Evolutionary conservation across 2,329 filamentous ascomycete species (phyloP), one percentile per base, ranked within the genome.

Genomic region (Xylariaceae sp.): DNA sequence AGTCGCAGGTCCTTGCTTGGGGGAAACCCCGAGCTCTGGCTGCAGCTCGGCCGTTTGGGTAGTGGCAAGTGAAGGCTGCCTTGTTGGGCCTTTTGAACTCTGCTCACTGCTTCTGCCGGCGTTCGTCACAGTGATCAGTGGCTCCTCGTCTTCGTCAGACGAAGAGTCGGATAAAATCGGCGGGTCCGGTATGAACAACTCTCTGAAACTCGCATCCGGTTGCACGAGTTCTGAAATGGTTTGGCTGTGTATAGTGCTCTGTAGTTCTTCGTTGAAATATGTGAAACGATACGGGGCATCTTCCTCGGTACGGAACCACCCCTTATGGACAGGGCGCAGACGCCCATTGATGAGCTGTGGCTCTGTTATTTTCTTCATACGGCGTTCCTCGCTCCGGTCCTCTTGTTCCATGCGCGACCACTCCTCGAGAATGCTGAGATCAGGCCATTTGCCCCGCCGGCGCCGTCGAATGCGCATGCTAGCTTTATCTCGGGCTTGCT

Each of bases 241-340:
- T 68, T 95, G 89, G 52, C 90, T 94, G 68, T 99, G 94, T 54
- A 99, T 95, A 0, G 94, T 99, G 67, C 89, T 95, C 62, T 90
- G 87, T 48, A 97, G 90, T 55, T 96, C 90, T 66, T 97, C 94
- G 68, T 97, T 97, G 77, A 99, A 99, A 68, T 99, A 99, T 0
- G 94, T 97, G 67, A 96, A 99, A 22, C 94, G 82, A 67, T 95
- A 97, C 0, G 94, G 94, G 0, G 86, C 83, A 57, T 96, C 92
- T 53, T 96, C 91, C 56, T 94, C 89, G 46, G 89, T 84, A 36
- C 87, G 82, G 66, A 90, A 92, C 92, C 92, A 99, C 12, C 81
- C 81, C 58, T 80, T 81, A 55, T 87, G 84, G 36, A 89, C 83
- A 11, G 91, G 90, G 5, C 94, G 84, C 40, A 99, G 73, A 47